These are phyloP conservation scores for Amanita muscaria DNA, from an alignment of 768 basidiomycete species.

Conservation along the genomic window DNA sequence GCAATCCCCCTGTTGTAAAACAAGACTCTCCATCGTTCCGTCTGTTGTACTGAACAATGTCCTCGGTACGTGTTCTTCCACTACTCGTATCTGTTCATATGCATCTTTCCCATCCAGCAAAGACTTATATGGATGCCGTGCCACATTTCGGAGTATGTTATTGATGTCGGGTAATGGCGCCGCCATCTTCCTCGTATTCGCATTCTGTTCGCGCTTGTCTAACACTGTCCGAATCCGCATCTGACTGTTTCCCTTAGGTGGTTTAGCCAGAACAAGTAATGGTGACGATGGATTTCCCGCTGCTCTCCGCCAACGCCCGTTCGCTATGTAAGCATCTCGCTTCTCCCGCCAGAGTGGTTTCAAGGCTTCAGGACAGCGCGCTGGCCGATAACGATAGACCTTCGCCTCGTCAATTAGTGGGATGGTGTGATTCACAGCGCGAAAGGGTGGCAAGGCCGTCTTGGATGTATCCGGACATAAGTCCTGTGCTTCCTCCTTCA, in stretches of 20 bases:
- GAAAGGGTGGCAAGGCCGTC: slow-evolving; percentile 7
- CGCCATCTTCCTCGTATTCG: slow-evolving; percentile 24
- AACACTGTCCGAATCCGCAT: slow-evolving; percentile 20
- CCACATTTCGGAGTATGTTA: slow-evolving; percentile 16
- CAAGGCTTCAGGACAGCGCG: slow-evolving; percentile 1
- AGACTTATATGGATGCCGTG: slow-evolving; percentile 16
- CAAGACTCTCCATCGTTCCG: slow-evolving; percentile 34
- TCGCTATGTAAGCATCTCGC: background rate
- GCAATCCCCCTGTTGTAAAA: slow-evolving; percentile 24
- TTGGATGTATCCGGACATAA: slow-evolving; percentile 7
- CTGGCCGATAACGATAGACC: slow-evolving; percentile 1
- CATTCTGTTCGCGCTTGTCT: slow-evolving; percentile 26
- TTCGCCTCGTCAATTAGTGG: slow-evolving; percentile 5
- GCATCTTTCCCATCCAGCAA: slow-evolving; percentile 27
- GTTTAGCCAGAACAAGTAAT: background rate
- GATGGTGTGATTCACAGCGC: slow-evolving; percentile 9
- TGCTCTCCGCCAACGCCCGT: background rate
- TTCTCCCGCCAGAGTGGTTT: background rate
- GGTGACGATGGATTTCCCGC: background rate
- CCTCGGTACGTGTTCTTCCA: slow-evolving; percentile 20
- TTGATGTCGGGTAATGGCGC: slow-evolving; percentile 21
- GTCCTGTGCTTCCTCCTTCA: background rate
- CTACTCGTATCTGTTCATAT: slow-evolving; percentile 28
- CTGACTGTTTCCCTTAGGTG: slow-evolving; percentile 6
- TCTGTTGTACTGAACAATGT: slow-evolving; percentile 28